Evolutionary conservation across 371 early-diverging fungal species (phyloP).

Genomic region (Zychaea mexicana): DNA sequence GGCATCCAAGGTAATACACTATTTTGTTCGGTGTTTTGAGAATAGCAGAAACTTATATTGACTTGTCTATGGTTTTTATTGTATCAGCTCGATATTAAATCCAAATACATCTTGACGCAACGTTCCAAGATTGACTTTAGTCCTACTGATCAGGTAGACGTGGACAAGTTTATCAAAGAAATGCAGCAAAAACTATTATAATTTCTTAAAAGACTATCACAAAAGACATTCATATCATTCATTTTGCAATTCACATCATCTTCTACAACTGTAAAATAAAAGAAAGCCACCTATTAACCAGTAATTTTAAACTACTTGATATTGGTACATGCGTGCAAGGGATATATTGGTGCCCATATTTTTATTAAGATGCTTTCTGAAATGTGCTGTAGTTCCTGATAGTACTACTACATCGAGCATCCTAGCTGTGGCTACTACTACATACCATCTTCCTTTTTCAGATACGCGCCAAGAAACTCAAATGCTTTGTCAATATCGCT

Average conservation of each 20-base stretch:
- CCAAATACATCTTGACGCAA: conserved; percentile 18
- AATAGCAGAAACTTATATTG: not conserved
- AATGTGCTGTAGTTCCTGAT: too few relatives aligned
- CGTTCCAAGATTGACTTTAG: conserved; percentile 21
- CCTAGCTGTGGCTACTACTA: too few relatives aligned
- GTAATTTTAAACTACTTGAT: too few relatives aligned
- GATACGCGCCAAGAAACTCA: not conserved
- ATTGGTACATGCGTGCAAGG: too few relatives aligned
- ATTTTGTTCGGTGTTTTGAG: too few relatives aligned
- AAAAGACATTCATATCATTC: not conserved
- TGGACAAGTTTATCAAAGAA: conserved; percentile 10
- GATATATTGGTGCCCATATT: too few relatives aligned
- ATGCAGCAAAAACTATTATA: conserved; percentile 19
- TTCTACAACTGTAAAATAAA: not conserved
- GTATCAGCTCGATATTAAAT: conserved; percentile 19
- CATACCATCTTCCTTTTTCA: not conserved
- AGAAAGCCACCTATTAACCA: not conserved
- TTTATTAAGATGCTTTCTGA: too few relatives aligned
- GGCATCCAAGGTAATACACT: conserved; percentile 76
- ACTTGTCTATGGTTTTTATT: not conserved
- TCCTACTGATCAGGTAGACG: conserved; percentile 18
- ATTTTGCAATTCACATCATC: not conserved
- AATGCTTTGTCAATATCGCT: conserved; percentile 20
- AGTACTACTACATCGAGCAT: too few relatives aligned
- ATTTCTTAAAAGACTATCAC: not conserved